Evolutionary conservation across 1,284 basidiomycete genomes (phyloP).

Genomic region (Puccinia polysora): DNA sequence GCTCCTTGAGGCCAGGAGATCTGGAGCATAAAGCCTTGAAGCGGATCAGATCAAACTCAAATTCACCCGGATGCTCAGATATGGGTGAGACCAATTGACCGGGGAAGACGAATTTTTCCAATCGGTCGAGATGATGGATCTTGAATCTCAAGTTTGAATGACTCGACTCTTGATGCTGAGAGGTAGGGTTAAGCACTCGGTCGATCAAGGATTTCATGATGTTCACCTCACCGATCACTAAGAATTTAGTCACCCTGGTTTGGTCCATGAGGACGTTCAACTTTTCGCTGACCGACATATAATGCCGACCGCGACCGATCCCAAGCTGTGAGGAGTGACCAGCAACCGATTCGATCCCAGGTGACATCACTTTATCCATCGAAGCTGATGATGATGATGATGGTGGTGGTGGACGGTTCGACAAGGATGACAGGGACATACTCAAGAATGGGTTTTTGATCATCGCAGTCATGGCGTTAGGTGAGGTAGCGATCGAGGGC

Average conservation of each 20-base stretch:
- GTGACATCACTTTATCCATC: neutral
- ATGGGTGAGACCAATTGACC: neutral
- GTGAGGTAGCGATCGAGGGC: neutral
- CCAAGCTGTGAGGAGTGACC: neutral
- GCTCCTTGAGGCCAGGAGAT: neutral
- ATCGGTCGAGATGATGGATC: neutral
- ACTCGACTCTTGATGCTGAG: neutral
- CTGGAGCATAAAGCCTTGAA: neutral
- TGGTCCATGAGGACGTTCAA: slow-evolving; percentile 38
- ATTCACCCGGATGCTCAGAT: neutral
- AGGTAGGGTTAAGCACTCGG: neutral
- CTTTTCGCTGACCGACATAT: slow-evolving; percentile 9
- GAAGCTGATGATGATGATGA: neutral
- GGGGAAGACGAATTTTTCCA: slow-evolving; percentile 23
- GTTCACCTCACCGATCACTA: slow-evolving; percentile 20
- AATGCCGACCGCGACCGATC: neutral
- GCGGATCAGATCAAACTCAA: neutral
- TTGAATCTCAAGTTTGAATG: neutral
- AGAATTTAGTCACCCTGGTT: slow-evolving; percentile 1
- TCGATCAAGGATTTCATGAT: neutral
- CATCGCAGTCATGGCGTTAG: neutral
- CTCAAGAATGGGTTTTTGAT: slow-evolving; percentile 31
- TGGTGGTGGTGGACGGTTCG: neutral
- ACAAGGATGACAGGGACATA: slow-evolving; percentile 7
- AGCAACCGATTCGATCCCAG: neutral